Evolutionary conservation across 2,329 filamentous ascomycete species (phyloP), one percentile per base, ranked within the genome.

Genomic region (Atkinsonella texensis): DNA sequence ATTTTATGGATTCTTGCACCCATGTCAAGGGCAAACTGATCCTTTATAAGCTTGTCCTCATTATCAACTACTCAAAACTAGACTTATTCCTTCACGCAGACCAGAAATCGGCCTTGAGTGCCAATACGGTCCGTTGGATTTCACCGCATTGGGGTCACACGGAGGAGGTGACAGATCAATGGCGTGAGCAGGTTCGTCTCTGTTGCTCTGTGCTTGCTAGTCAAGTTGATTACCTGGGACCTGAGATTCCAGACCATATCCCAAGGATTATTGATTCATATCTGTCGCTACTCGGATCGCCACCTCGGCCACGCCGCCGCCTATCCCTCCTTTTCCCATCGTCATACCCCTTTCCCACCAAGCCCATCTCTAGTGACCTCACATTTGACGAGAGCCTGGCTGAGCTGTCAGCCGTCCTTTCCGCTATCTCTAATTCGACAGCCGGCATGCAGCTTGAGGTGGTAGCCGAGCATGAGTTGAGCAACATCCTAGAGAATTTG

Each of bases 181-280:
- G 89, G 81, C 85, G 85, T 56, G 89, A 95, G 20, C 93, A 97
- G 69, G 87, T 97, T 17, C 85, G 93, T 15, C 73, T 98, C 15
- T 95, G 91, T 68, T 95, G 89, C 68, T 94, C 91, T 1, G 86
- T 98, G 35, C 76, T 98, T 38, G 88, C 91, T 9, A 89, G 87
- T 55, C 87, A 97, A 64, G 77, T 90, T 52, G 80, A 86, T 41
- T 79, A 87, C 57, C 77, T 95, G 9, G 84, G 85, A 9, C 77
- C 88, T 39, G 85, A 93, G 62, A 85, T 93, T 46, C 88, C 89
- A 18, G 86, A 90, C 55, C 94, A 95, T 64, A 84, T 96, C 57
- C 87, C 89, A 0, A 94, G 91, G 65, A 84, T 96, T 46, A 83
- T 96, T 52, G 85, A 93, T 57, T 96, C 91, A 0, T 97, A 95